phyloP scores from a whole-genome alignment of 164 flowering plant genomes.

The Nymphaea thermarum region DNA sequence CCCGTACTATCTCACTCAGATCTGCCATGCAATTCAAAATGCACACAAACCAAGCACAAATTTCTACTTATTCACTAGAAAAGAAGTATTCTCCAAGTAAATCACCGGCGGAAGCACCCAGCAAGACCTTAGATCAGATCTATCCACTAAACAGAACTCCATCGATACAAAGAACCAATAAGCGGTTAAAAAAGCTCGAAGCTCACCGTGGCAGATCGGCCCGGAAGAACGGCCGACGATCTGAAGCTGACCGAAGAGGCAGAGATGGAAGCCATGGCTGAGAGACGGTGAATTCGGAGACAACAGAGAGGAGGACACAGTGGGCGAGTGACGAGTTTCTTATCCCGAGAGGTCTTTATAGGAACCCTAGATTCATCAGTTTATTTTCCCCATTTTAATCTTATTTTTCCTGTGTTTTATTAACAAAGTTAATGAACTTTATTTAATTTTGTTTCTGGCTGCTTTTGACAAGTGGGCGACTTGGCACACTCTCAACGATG shows the following conservation, averaged over 20 bases:
- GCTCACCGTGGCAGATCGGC: neutral
- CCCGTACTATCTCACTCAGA: neutral
- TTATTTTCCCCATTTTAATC: no score
- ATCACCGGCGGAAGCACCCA: neutral
- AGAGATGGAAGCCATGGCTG: constrained; percentile 5
- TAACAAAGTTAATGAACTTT: no score
- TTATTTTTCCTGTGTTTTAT: no score
- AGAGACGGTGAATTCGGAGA: neutral
- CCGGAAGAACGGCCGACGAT: neutral
- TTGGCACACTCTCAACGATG: no score
- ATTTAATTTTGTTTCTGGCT: no score
- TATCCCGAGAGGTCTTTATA: no score
- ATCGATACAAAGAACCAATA: neutral
- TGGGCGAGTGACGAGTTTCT: no score
- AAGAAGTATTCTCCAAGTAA: neutral
- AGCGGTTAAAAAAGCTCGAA: neutral
- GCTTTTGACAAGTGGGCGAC: no score
- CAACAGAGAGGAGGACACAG: neutral
- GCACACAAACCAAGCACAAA: neutral
- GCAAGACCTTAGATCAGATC: neutral
- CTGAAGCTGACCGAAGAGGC: neutral
- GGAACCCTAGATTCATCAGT: no score
- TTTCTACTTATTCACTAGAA: neutral
- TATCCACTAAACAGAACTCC: neutral
- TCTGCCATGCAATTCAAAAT: neutral